Percentiles rank a stretch among this genome's conserved stretches.
Evolutionary conservation across 1,139 yeast genomes (phyloP).

Genomic region (Diutina neorugosa): DNA sequence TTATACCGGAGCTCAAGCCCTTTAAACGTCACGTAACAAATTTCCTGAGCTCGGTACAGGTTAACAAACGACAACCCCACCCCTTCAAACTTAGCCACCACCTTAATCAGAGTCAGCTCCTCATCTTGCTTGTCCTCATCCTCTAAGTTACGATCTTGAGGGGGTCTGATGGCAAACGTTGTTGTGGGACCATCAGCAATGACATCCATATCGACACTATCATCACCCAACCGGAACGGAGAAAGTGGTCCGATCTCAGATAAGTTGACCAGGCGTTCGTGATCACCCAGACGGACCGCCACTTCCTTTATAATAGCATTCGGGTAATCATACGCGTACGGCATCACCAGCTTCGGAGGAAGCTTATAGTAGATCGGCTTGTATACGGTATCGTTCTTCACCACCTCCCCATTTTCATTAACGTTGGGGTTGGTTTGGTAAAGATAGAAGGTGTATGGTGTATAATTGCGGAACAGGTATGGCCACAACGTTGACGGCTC

Average conservation of each 20-base stretch:
- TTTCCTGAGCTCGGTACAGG: slow-evolving; percentile 48
- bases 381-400: slow-evolving; percentile 36
- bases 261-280: slow-evolving; percentile 68
- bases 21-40: slow-evolving; percentile 67
- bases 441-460: slow-evolving; percentile 70
- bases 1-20: slow-evolving; percentile 76
- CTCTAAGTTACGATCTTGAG: neutral
- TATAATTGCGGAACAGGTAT: slow-evolving; percentile 77
- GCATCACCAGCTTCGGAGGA: slow-evolving; percentile 92
- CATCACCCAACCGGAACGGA: slow-evolving; percentile 67
- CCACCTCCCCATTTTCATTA: slow-evolving; percentile 57
- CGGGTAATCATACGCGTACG: slow-evolving; percentile 96
- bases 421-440: slow-evolving; percentile 79
- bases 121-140: slow-evolving; percentile 20
- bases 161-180: slow-evolving; percentile 49
- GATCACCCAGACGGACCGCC: slow-evolving; percentile 56
- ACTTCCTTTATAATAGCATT: slow-evolving; percentile 80
- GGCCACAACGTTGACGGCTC: slow-evolving; percentile 84
- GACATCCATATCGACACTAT: slow-evolving; percentile 74
- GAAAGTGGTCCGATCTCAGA: slow-evolving; percentile 87
- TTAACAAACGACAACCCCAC: slow-evolving; percentile 80
- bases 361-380: slow-evolving; percentile 67
- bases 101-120: slow-evolving; percentile 50
- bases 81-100: slow-evolving; percentile 68
- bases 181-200: slow-evolving; percentile 96